Evolutionary conservation across 352 stramenopile genomes (phyloP).

Genomic region (Globisporangium nagaii): DNA sequence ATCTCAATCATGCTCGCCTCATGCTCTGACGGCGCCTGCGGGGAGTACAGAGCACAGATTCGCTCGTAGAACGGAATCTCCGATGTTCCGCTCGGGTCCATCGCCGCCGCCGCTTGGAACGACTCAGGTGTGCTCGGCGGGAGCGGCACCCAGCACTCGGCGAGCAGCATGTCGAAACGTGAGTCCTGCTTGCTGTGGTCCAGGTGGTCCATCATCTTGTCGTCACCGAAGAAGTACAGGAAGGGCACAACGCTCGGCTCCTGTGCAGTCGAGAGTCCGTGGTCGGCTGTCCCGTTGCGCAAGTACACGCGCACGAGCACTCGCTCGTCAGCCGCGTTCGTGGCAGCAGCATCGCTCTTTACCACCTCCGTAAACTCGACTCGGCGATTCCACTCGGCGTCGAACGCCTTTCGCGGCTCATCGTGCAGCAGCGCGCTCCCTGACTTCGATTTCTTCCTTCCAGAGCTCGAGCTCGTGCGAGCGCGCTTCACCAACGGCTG

Average conservation of each 20-base stretch:
- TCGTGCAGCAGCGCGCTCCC: slow-evolving; percentile 1
- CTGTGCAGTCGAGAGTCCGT: slow-evolving; percentile 67
- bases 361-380: slow-evolving; percentile 70
- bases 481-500: slow-evolving; percentile 24
- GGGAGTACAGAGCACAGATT: slow-evolving; percentile 67
- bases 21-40: slow-evolving; percentile 12
- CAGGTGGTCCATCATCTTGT: slow-evolving; percentile 82
- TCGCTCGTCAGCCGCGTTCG: slow-evolving; percentile 15
- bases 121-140: slow-evolving; percentile 24
- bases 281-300: slow-evolving; percentile 66
- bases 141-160: slow-evolving; percentile 74
- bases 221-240: slow-evolving; percentile 85
- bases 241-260: slow-evolving; percentile 85
- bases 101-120: slow-evolving; percentile 4
- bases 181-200: slow-evolving; percentile 84
- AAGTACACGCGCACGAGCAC: slow-evolving; percentile 73
- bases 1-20: slow-evolving; percentile 37
- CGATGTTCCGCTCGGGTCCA: slow-evolving; percentile 18
- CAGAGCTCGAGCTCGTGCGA: background rate
- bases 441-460: slow-evolving; percentile 1
- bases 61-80: slow-evolving; percentile 48
- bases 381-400: slow-evolving; percentile 80
- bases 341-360: slow-evolving; percentile 14
- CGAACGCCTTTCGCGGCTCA: slow-evolving; percentile 23
- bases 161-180: slow-evolving; percentile 68